Evolutionary conservation across 352 stramenopile genomes (phyloP), one percentile per base, ranked within the genome.

Genomic region (Phytophthora chlamydospora): DNA sequence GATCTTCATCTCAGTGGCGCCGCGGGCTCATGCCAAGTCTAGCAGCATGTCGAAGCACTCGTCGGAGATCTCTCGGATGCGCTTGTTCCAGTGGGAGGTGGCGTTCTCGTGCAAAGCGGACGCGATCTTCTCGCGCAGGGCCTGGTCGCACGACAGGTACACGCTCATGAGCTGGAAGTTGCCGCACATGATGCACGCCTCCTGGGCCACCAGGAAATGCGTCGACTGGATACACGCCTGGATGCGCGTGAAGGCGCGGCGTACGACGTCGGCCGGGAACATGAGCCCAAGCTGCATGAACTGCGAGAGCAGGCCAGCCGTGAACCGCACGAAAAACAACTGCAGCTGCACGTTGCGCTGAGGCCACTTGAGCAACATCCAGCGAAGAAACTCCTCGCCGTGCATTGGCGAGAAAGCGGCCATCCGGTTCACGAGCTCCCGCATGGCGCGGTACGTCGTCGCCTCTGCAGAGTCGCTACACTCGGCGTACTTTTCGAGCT

Each of bases 41-140:
- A 94, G 70, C 53, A 94, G 73, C 73, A 81, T 74, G 66, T 94
- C 85, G 52, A 94, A 94, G 57, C 75, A 83, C 61, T 92, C 80
- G 66, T 94, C 85, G 35, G 83, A 90, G 52, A 90, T 73, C 65
- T 89, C 66, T 33, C 84, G 83, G 58, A 94, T 89, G 60, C 79
- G 80, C 51, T 78, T 66, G 72, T 92, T 91, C 85, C 85, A 94
- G 61, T 94, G 85, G 8, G 58, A 59, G 0, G 56, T 75, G 42
- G 83, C 73, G 55, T 85, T 94, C 35, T 78, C 73, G 41, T 94
- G 85, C 36, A 94, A 68, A 11, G 79, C 81, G 0, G 73, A 78
- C 24, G 83, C 73, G 19, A 94, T 66, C 46, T 76, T 79, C 53
- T 90, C 82, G 29, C 83, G 76, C 35, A 90, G 59, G 2, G 60